Percentiles rank a stretch among this genome's conserved stretches.
These are phyloP conservation scores for Gloeopeniophorella convolvens DNA, from an alignment of 768 basidiomycete genomes.

Conservation along the genomic window DNA sequence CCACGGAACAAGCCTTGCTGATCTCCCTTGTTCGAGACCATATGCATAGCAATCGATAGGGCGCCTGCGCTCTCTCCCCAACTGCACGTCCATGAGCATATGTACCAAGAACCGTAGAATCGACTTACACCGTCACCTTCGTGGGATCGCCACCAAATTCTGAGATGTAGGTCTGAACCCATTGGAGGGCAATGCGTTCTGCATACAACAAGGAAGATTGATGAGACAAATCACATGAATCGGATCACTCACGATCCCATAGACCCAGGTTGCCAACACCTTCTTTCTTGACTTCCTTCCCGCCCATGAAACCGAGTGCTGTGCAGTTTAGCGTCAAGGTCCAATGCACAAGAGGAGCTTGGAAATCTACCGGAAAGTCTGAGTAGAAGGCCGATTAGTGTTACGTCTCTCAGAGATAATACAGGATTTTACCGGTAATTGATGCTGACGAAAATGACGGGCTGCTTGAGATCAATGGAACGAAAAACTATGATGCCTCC, in stretches of 20 bases:
- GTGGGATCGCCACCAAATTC: conserved; percentile 59
- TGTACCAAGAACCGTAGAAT: conserved; percentile 4
- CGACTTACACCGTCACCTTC: conserved; percentile 49
- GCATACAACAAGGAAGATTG: not conserved
- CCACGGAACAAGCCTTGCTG: conserved; percentile 36
- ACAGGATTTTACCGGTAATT: conserved; percentile 24
- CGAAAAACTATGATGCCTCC: conserved; percentile 22
- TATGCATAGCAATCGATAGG: conserved; percentile 38
- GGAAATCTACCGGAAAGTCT: too few species aligned
- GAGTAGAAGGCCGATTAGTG: too few species aligned
- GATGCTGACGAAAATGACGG: conserved; percentile 25
- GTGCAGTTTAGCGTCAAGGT: too few species aligned
- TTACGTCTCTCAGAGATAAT: not conserved
- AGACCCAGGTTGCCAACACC: conserved; percentile 60
- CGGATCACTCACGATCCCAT: conserved; percentile 51
- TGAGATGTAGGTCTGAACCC: conserved; percentile 61
- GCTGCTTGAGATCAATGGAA: conserved; percentile 22
- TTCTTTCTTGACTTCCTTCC: conserved; percentile 45
- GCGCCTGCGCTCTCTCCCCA: conserved; percentile 53
- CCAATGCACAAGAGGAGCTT: too few species aligned
- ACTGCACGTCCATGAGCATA: conserved; percentile 21
- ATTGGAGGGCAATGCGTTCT: conserved; percentile 54
- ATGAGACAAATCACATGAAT: not conserved
- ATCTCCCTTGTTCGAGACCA: conserved; percentile 35
- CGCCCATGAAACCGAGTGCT: conserved; percentile 47